Evolutionary conservation across 306 rosid species (phyloP), one percentile per base, ranked within the genome.

Genomic region (Calophaca sinica): DNA sequence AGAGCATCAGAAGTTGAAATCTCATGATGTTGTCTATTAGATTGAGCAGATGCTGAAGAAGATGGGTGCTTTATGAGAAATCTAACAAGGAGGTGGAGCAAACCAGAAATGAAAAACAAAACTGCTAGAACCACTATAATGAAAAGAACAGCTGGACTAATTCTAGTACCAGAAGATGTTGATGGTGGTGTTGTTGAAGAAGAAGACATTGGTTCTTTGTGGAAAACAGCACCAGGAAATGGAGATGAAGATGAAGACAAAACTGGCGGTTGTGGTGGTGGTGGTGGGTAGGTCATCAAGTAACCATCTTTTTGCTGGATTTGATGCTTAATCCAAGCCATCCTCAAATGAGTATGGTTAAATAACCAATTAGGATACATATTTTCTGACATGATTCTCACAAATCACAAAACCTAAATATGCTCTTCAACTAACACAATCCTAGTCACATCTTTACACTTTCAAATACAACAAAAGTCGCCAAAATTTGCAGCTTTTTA

Each of bases 121-220:
- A 92, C 96, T 48, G 99, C 99, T 63, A 94, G 78, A 81, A 94
- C 90, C 52, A 94, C 99, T 53, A 94, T 94, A 49, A 94, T 85
- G 73, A 94, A 94, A 62, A 94, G 97, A 83, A 94, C 90, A 70
- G 97, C 99, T 2, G 99, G 99, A 80, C 96, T 94, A 73, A 88
- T 91, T 52, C 79, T 94, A 79, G 91, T 81, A 44, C 97, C 87
- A 72, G 96, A 85, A 35, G 97, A 85, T 14, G 98, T 32, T 3
- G 89, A 15, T 31, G 85, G 20, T 11, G 89, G 2, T 38, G 88
- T 1, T 46, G 75, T 3, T 42, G 68, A 76, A 9, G 88, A 76
- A 9, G 88, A 50, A 3, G 85, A 73, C 50, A 62, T 45, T 29
- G 90, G 46, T 49, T 85, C 92, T 68, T 81, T 82, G 69, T 70